phyloP scores from a whole-genome alignment of 768 basidiomycete genomes.

The Termitomyces sp. region DNA sequence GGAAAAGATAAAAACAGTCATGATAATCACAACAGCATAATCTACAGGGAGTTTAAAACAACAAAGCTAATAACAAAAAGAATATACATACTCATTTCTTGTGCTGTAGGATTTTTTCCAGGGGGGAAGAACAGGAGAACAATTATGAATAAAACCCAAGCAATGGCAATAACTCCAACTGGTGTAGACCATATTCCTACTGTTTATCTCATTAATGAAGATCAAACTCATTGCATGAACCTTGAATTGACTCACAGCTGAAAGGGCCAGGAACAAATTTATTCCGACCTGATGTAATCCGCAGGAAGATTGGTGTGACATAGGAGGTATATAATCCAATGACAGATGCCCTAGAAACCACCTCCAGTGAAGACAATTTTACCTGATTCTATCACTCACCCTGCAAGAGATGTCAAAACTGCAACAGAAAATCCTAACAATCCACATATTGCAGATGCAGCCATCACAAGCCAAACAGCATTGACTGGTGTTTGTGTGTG shows the following conservation, averaged over 20 bases:
- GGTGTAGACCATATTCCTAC: not conserved
- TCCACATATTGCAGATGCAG: slow-evolving; percentile 48
- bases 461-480: slow-evolving; percentile 72
- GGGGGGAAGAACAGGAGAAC: not conserved
- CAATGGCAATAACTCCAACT: not conserved
- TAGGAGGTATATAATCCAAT: slow-evolving; percentile 70
- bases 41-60: not conserved
- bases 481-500: slow-evolving; percentile 66
- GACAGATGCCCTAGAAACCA: slow-evolving; percentile 50
- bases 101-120: not conserved
- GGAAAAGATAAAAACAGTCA: not conserved
- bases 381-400: not conserved
- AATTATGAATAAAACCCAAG: not conserved
- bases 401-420: slow-evolving; percentile 45
- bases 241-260: not conserved
- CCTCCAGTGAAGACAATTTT: slow-evolving; percentile 13
- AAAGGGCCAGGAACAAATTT: slow-evolving; percentile 44
- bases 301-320: slow-evolving; percentile 60
- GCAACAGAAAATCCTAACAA: slow-evolving; percentile 60
- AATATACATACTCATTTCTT: not conserved
- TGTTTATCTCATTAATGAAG: not conserved
- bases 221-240: not conserved
- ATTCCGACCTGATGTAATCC: slow-evolving; percentile 62
- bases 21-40: not conserved
- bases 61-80: not conserved